Evolutionary conservation across 805 yeast genomes (phyloP).

Genomic region (Wickerhamomyces bisporus): DNA sequence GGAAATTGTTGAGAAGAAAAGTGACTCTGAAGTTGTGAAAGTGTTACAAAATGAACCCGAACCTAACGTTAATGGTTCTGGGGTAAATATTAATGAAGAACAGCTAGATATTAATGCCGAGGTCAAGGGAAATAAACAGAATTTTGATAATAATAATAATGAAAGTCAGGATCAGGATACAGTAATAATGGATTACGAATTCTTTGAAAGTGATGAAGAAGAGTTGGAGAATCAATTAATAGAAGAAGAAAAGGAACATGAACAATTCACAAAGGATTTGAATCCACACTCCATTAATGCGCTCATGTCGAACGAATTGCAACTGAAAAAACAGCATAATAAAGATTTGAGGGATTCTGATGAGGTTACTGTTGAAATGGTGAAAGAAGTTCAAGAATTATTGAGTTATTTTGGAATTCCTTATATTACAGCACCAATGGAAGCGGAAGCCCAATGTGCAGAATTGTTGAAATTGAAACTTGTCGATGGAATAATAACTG

Average conservation of each 20-base stretch:
- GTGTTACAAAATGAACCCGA: too few species aligned
- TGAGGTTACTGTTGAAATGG: slow-evolving; percentile 82
- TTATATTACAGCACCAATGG: slow-evolving; percentile 94
- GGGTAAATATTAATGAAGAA: too few species aligned
- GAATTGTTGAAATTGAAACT: slow-evolving; percentile 59
- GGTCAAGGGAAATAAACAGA: too few species aligned
- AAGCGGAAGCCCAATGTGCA: slow-evolving; percentile 98
- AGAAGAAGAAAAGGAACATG: slow-evolving; percentile 71
- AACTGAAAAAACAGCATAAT: slow-evolving; percentile 54
- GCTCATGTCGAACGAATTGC: slow-evolving; percentile 34
- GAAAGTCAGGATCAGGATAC: too few species aligned
- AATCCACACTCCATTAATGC: slow-evolving; percentile 20
- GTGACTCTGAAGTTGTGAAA: background rate
- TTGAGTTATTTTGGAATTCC: slow-evolving; percentile 90
- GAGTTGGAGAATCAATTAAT: slow-evolving; percentile 55
- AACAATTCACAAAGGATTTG: slow-evolving; percentile 46
- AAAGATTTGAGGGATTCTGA: slow-evolving; percentile 84
- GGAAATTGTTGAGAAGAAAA: slow-evolving; percentile 1
- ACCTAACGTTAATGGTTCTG: too few species aligned
- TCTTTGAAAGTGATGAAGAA: slow-evolving; percentile 75
- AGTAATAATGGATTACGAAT: slow-evolving; percentile 49
- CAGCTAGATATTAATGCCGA: too few species aligned
- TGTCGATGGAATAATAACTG: slow-evolving; percentile 95
- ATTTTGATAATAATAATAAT: too few species aligned
- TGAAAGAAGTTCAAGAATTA: slow-evolving; percentile 85